phyloP scores from a whole-genome alignment of 768 basidiomycete genomes.

The Tulasnella sp. region DNA sequence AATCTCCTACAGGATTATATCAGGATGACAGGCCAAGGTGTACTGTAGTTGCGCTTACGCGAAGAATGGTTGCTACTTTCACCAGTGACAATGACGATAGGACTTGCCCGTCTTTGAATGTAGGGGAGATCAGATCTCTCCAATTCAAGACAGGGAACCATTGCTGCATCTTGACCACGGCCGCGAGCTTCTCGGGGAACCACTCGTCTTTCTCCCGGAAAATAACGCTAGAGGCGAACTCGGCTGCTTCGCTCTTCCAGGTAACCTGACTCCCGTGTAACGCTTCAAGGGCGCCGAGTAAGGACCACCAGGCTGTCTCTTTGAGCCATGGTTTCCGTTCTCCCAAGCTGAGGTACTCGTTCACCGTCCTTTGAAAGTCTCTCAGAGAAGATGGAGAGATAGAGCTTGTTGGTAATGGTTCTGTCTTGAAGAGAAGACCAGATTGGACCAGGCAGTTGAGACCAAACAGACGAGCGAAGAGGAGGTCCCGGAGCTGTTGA shows the following conservation, averaged over 20 bases:
- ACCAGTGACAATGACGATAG: conserved; percentile 66
- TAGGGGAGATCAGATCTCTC: conserved; percentile 54
- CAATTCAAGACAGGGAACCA: conserved; percentile 56
- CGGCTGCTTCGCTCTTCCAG: conserved; percentile 65
- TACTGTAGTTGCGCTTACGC: conserved; percentile 42
- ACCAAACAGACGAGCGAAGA: conserved; percentile 90
- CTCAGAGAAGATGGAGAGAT: conserved; percentile 48
- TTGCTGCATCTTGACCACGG: conserved; percentile 63
- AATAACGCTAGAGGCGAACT: conserved; percentile 42
- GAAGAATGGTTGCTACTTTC: conserved; percentile 66
- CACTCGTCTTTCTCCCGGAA: conserved; percentile 51
- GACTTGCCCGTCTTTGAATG: conserved; percentile 68
- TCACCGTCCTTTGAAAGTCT: conserved; percentile 52
- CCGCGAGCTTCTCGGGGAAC: conserved; percentile 84
- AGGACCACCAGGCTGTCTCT: conserved; percentile 84
- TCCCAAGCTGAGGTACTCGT: conserved; percentile 57
- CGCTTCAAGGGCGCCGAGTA: conserved; percentile 55
- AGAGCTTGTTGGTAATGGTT: conserved; percentile 37
- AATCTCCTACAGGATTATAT: conserved; percentile 30
- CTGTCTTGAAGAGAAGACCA: conserved; percentile 62
- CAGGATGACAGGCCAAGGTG: conserved; percentile 6
- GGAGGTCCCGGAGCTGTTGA: conserved; percentile 85
- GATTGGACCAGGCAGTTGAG: conserved; percentile 79
- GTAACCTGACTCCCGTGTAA: conserved; percentile 49
- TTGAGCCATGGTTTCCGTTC: conserved; percentile 83